These are phyloP conservation scores for Geotrichum restrictum DNA, from an alignment of 1,139 yeast species.

Conservation along the genomic window DNA sequence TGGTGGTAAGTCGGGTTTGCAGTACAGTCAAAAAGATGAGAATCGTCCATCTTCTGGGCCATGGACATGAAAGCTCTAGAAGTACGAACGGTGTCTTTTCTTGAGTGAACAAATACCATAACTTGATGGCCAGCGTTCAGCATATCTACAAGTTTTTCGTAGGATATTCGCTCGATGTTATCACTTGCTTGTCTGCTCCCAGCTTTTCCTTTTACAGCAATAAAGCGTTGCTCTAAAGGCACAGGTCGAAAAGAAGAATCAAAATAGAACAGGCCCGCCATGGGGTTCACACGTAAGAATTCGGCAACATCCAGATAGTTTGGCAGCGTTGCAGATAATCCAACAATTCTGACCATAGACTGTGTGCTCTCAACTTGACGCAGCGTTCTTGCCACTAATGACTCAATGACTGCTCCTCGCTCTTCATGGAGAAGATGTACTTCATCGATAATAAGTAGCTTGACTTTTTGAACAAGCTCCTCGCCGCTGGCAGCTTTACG, in stretches of 20 bases:
- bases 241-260: slow-evolving; percentile 93
- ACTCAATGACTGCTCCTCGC: slow-evolving; percentile 95
- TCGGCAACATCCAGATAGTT: slow-evolving; percentile 94
- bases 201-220: slow-evolving; percentile 86
- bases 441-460: slow-evolving; percentile 85
- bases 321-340: slow-evolving; percentile 93
- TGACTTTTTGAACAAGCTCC: slow-evolving; percentile 80
- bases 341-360: slow-evolving; percentile 92
- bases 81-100: slow-evolving; percentile 86
- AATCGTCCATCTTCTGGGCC: slow-evolving; percentile 59
- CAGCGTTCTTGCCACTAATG: slow-evolving; percentile 89
- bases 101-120: slow-evolving; percentile 94
- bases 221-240: slow-evolving; percentile 80
- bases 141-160: slow-evolving; percentile 69
- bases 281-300: slow-evolving; percentile 84
- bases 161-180: slow-evolving; percentile 70
- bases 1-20: slow-evolving; percentile 46
- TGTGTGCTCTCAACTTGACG: slow-evolving; percentile 93
- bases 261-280: slow-evolving; percentile 87
- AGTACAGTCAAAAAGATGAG: slow-evolving; percentile 58
- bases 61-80: slow-evolving; percentile 67
- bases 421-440: slow-evolving; percentile 96
- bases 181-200: slow-evolving; percentile 69
- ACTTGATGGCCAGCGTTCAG: slow-evolving; percentile 75
- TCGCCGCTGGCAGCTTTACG: slow-evolving; percentile 83